Evolutionary conservation across 148 eudicot genomes (phyloP).

Genomic region (Fagopyrum tataricum): DNA sequence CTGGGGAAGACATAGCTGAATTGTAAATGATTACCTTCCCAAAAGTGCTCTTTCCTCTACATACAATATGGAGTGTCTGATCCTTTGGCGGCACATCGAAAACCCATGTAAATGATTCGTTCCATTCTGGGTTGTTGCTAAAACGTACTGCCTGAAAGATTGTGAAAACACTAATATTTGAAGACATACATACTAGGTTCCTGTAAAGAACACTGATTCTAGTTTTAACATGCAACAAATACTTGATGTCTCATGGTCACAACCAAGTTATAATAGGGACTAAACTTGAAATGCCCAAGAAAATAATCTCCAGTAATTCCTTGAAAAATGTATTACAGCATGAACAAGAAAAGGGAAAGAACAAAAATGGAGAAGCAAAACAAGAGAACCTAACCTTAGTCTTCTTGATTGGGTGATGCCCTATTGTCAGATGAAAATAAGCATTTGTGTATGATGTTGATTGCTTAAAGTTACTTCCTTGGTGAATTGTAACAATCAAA

Average conservation of each 20-base stretch:
- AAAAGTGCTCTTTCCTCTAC: neutral
- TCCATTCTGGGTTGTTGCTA: neutral
- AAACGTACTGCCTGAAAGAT: neutral
- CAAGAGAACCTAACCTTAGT: conserved; percentile 46
- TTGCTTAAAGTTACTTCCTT: conserved; percentile 66
- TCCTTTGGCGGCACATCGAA: neutral
- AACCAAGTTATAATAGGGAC: too few relatives aligned
- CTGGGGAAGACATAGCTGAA: neutral
- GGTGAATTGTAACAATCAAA: conserved; percentile 61
- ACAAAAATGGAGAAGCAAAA: neutral
- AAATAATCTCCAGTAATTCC: neutral
- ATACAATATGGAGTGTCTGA: neutral
- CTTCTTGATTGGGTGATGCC: conserved; percentile 63
- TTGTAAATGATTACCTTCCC: neutral
- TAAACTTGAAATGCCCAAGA: neutral
- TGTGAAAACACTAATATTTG: neutral
- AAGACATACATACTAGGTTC: too few relatives aligned
- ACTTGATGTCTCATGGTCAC: neutral
- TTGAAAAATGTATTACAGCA: neutral
- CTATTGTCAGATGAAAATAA: conserved; percentile 59
- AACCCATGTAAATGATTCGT: neutral
- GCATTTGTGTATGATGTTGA: conserved; percentile 68
- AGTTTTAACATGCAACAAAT: neutral
- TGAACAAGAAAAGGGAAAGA: neutral
- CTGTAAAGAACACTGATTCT: neutral